Percentiles rank a stretch among this genome's conserved stretches.
Conservation (phyloP, 768 basidiomycete genomes). For the Rhodosporidiobolus odoratus region DNA sequence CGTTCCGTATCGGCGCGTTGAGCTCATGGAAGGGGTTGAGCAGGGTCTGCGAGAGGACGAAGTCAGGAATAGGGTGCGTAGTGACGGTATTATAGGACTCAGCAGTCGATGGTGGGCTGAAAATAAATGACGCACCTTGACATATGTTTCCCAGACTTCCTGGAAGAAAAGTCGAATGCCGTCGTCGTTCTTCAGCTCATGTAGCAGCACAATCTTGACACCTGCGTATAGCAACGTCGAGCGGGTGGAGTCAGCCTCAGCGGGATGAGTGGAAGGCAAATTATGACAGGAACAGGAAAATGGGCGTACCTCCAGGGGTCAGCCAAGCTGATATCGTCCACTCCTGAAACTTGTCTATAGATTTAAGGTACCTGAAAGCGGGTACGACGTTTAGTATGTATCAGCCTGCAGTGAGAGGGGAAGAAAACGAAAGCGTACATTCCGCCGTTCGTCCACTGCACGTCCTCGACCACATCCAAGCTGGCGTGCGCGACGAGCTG, state of each 20-base stretch:
- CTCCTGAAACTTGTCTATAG: slow-evolving; percentile 95
- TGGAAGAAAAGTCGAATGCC: slow-evolving; percentile 87
- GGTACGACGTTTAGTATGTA: not conserved
- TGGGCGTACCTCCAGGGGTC: slow-evolving; percentile 84
- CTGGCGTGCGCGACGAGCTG: slow-evolving; percentile 99
- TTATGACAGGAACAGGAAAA: not conserved
- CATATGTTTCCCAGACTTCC: slow-evolving; percentile 94
- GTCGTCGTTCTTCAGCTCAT: slow-evolving; percentile 95
- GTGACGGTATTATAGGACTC: not conserved
- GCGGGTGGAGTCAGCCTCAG: not conserved
- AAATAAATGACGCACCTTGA: slow-evolving; percentile 67
- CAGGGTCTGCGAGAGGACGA: slow-evolving; percentile 57
- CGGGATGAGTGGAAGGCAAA: not conserved
- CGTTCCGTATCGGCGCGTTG: slow-evolving; percentile 72
- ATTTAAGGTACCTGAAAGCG: slow-evolving; percentile 75
- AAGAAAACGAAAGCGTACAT: slow-evolving; percentile 31
- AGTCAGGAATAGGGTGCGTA: not conserved
- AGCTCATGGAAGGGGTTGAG: slow-evolving; percentile 96
- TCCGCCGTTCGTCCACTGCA: slow-evolving; percentile 68
- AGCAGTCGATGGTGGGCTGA: not conserved
- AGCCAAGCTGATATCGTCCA: slow-evolving; percentile 97
- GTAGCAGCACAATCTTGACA: slow-evolving; percentile 88
- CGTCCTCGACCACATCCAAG: slow-evolving; percentile 89
- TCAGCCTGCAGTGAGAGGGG: not conserved
- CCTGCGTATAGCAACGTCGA: too few species aligned